Evolutionary conservation across 148 eudicot genomes (phyloP).

Genomic region (Arctostaphylos glauca): DNA sequence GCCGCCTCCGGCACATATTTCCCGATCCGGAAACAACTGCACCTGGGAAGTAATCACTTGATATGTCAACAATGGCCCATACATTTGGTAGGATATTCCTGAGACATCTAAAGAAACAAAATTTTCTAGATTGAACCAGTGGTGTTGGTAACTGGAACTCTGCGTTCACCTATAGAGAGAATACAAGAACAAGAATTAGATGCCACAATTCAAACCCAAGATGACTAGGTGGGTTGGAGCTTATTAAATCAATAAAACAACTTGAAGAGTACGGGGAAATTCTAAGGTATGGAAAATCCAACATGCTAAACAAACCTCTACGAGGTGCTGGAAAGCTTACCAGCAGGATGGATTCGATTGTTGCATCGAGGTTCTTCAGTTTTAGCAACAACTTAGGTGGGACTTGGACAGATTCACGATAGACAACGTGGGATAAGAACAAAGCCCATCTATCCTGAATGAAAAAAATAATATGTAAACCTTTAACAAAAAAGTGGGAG

Average conservation of each 20-base stretch:
- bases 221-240: not conserved
- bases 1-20: not conserved
- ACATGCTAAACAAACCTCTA: not conserved
- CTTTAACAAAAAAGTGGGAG: not conserved
- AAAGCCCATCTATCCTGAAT: not conserved
- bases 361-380: not conserved
- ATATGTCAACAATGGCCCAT: not conserved
- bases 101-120: not conserved
- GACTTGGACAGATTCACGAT: not conserved
- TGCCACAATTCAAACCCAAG: not conserved
- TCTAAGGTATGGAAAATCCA: not conserved
- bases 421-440: not conserved
- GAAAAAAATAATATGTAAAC: not conserved
- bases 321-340: slow-evolving; percentile 2
- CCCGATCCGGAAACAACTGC: not conserved
- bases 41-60: slow-evolving; percentile 5
- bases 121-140: not conserved
- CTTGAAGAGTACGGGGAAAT: not conserved
- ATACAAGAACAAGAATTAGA: not conserved
- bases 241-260: not conserved
- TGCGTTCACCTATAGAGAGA: not conserved
- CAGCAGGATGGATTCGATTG: not conserved
- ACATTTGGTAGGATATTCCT: not conserved
- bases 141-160: slow-evolving; percentile 7
- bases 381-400: not conserved